These are phyloP conservation scores for Achaetomiella virescens DNA, from an alignment of 495 filamentous ascomycete species.

Conservation along the genomic window DNA sequence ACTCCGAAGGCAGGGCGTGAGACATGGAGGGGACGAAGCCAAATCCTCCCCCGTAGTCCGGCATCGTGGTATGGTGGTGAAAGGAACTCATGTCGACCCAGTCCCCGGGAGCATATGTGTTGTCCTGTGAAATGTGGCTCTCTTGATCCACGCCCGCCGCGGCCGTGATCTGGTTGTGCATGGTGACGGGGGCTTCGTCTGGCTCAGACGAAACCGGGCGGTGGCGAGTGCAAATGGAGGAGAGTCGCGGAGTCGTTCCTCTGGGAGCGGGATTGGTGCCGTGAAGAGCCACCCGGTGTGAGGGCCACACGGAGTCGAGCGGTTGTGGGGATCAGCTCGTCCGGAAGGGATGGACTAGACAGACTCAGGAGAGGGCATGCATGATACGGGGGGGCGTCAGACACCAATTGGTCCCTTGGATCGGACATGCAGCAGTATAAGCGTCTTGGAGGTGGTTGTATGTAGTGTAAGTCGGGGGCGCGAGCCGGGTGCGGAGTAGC, in stretches of 20 bases:
- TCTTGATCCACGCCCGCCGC: constrained; percentile 45
- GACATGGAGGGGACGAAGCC: constrained; percentile 37
- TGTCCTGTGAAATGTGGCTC: constrained; percentile 42
- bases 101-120: constrained; percentile 31
- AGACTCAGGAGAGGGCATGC: constrained; percentile 25
- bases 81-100: constrained; percentile 44
- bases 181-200: constrained; percentile 32
- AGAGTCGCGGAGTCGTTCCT: constrained; percentile 15
- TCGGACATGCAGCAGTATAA: constrained; percentile 27
- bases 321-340: constrained; percentile 22
- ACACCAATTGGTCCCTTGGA: constrained; percentile 26
- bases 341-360: constrained; percentile 23
- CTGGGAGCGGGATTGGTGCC: constrained; percentile 14
- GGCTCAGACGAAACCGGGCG: constrained; percentile 26
- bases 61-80: constrained; percentile 42
- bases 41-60: constrained; percentile 38
- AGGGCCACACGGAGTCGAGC: constrained; percentile 16
- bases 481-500: constrained; percentile 16
- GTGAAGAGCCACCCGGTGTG: constrained; percentile 20
- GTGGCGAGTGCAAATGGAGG: constrained; percentile 24
- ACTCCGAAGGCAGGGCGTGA: constrained; percentile 43
- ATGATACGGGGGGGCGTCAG: constrained; percentile 21
- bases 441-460: constrained; percentile 17
- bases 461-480: constrained; percentile 13
- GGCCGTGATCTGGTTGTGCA: constrained; percentile 47